phyloP scores from a whole-genome alignment of 2,329 filamentous ascomycete species.

The Aspergillus floridensis region DNA sequence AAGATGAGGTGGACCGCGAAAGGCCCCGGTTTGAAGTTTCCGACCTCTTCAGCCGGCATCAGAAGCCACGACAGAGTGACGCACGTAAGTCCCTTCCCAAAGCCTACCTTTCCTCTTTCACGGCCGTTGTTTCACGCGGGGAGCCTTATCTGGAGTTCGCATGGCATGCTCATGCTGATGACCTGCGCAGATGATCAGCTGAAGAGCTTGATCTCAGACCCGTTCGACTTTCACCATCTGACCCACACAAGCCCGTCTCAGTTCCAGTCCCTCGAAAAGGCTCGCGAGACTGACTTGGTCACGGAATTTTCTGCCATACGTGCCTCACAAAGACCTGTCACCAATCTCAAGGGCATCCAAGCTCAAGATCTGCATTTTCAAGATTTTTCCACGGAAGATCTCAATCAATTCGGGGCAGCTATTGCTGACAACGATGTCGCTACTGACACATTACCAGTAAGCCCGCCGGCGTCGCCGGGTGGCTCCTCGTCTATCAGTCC shows the following conservation, averaged over 20 bases:
- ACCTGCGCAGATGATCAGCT: conserved; percentile 36
- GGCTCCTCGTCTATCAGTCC: conserved; percentile 27
- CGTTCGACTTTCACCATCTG: conserved; percentile 64
- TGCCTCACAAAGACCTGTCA: conserved; percentile 51
- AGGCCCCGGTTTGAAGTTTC: conserved; percentile 33
- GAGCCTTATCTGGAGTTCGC: background rate
- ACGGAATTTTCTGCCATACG: conserved; percentile 55
- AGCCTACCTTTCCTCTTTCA: background rate
- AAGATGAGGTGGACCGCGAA: conserved; percentile 37
- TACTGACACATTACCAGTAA: conserved; percentile 20
- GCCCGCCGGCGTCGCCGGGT: conserved; percentile 33
- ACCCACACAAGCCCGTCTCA: conserved; percentile 58
- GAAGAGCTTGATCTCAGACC: conserved; percentile 57
- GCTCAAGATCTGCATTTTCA: conserved; percentile 47
- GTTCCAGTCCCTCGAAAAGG: conserved; percentile 52
- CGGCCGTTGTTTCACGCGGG: background rate
- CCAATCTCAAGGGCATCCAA: conserved; percentile 52
- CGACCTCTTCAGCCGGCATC: conserved; percentile 34
- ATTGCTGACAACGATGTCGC: conserved; percentile 23
- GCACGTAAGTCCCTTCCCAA: conserved; percentile 33
- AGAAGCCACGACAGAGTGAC: conserved; percentile 31
- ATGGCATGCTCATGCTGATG: conserved; percentile 4
- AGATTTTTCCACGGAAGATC: conserved; percentile 34
- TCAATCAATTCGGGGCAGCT: conserved; percentile 21
- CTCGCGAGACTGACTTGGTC: conserved; percentile 52